These are phyloP conservation scores for Hericium alpestre DNA, from an alignment of 768 basidiomycete species.

Conservation along the genomic window DNA sequence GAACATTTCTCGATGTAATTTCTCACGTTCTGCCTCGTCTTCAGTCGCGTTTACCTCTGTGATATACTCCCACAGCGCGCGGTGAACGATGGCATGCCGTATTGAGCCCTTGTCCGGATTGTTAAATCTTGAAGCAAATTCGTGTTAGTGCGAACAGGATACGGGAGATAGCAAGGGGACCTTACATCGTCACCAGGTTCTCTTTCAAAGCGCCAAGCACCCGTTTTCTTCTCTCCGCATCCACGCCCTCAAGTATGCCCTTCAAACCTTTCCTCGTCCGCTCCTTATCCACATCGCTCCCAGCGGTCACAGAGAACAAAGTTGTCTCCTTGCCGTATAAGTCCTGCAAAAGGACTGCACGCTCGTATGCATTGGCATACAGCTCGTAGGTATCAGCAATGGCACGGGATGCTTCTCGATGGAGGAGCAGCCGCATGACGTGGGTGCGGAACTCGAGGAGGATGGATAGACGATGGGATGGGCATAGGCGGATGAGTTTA, in stretches of 20 bases:
- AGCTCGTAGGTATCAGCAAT: conserved; percentile 86
- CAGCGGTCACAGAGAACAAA: conserved; percentile 42
- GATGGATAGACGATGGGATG: conserved; percentile 64
- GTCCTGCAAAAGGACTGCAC: conserved; percentile 68
- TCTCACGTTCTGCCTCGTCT: conserved; percentile 62
- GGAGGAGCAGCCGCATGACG: conserved; percentile 68
- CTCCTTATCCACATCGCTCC: conserved; percentile 54
- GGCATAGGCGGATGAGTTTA: conserved; percentile 70
- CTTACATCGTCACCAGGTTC: conserved; percentile 66
- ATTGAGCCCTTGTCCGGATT: conserved; percentile 86
- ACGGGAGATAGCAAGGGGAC: conserved; percentile 1
- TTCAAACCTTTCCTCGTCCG: conserved; percentile 54
- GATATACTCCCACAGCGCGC: conserved; percentile 80
- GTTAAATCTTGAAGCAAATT: conserved; percentile 52
- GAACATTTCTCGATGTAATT: conserved; percentile 67
- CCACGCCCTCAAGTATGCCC: conserved; percentile 55
- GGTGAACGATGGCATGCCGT: conserved; percentile 80
- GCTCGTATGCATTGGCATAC: conserved; percentile 77
- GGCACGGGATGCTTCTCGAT: conserved; percentile 74
- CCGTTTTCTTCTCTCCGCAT: conserved; percentile 54
- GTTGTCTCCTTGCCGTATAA: conserved; percentile 86
- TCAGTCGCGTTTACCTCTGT: conserved; percentile 43
- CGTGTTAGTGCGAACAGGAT: background rate
- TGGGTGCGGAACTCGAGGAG: conserved; percentile 68
- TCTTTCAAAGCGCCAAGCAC: conserved; percentile 62